Evolutionary conservation across 2,329 filamentous ascomycete genomes (phyloP).

Genomic region (Sporothrix protearum): DNA sequence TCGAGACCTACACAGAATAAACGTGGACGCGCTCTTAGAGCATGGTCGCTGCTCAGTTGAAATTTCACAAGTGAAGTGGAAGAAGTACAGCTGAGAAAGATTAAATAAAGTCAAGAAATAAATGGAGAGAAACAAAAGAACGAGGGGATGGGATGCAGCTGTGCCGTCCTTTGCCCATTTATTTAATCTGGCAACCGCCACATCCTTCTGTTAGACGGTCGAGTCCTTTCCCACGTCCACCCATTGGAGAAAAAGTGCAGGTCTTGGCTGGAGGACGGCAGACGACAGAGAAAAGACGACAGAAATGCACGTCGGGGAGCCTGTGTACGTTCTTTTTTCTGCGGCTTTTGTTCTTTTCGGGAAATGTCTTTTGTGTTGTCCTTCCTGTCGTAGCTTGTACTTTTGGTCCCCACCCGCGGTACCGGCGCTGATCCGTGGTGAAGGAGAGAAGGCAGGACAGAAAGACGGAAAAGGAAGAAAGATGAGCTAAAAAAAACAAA

Average conservation of each 20-base stretch:
- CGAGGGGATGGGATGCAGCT: not conserved
- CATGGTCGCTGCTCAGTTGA: not conserved
- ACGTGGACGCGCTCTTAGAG: not conserved
- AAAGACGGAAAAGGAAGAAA: not conserved
- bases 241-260: not conserved
- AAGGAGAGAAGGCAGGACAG: not conserved
- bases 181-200: not conserved
- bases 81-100: too few species aligned
- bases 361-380: not conserved
- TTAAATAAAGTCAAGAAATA: too few species aligned
- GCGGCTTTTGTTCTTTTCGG: not conserved
- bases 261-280: not conserved
- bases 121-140: not conserved
- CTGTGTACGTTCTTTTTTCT: not conserved
- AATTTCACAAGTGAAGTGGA: not conserved
- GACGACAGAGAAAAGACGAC: not conserved
- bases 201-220: not conserved
- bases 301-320: too few species aligned
- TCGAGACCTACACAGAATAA: too few species aligned
- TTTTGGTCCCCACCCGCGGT: not conserved
- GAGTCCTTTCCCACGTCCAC: constrained; percentile 2
- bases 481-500: not conserved
- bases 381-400: not conserved
- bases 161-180: not conserved
- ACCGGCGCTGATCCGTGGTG: constrained; percentile 11